Conservation (phyloP, 116 monocot species). For the Iris pallida region DNA sequence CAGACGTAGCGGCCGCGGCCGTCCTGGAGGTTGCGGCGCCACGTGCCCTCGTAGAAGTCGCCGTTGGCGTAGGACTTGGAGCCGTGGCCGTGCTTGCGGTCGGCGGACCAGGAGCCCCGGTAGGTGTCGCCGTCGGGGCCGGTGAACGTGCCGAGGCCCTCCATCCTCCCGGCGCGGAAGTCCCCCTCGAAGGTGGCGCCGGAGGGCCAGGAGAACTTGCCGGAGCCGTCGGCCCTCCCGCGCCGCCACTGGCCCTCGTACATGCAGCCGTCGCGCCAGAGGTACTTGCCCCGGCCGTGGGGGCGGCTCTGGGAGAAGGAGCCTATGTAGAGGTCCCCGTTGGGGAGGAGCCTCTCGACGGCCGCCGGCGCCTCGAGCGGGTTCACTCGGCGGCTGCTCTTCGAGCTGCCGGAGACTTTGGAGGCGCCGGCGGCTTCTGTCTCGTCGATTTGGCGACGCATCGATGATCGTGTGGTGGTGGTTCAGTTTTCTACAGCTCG, state of each 20-base stretch:
- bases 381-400: too few species aligned
- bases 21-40: slow-evolving; percentile 55
- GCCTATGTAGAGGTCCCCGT: slow-evolving; percentile 51
- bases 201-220: slow-evolving; percentile 67
- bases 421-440: too few species aligned
- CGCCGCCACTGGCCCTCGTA: slow-evolving; percentile 62
- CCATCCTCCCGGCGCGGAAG: slow-evolving; percentile 45
- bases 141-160: slow-evolving; percentile 51
- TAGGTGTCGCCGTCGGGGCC: slow-evolving; percentile 62
- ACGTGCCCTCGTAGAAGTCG: slow-evolving; percentile 63
- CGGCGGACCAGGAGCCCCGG: slow-evolving; percentile 52
- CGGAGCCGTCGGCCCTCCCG: slow-evolving; percentile 47
- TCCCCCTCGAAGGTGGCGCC: slow-evolving; percentile 62
- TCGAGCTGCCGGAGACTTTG: too few species aligned
- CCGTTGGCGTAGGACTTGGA: slow-evolving; percentile 81
- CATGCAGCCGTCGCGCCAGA: slow-evolving; percentile 65
- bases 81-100: slow-evolving; percentile 74
- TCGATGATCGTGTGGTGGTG: too few species aligned
- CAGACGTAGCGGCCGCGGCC: slow-evolving; percentile 62
- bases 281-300: slow-evolving; percentile 56
- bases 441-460: too few species aligned
- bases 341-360: slow-evolving; percentile 31
- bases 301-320: slow-evolving; percentile 32
- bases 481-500: too few species aligned
- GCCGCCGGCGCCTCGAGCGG: background rate